These are phyloP conservation scores for Leishmania lainsoni DNA, from an alignment of 208 protist genomes.

Conservation along the genomic window DNA sequence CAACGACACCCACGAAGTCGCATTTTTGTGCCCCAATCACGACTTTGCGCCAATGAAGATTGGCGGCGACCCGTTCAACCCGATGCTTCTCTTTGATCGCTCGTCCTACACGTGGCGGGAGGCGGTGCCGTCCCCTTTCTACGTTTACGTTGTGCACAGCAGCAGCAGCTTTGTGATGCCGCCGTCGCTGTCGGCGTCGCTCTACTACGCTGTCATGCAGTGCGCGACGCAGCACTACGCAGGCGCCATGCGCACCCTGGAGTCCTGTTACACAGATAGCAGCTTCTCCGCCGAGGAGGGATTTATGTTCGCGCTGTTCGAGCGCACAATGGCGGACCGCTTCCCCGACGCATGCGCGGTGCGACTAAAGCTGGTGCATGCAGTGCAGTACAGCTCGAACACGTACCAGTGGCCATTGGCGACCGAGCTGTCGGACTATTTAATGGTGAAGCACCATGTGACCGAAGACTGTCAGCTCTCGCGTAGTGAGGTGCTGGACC, in stretches of 20 bases:
- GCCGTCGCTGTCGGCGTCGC: constrained; percentile 83
- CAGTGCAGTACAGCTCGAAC: constrained; percentile 78
- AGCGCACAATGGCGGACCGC: constrained; percentile 57
- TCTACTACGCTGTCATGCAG: constrained; percentile 93
- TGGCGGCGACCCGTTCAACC: constrained; percentile 55
- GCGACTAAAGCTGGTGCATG: constrained; percentile 87
- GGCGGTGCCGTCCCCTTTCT: constrained; percentile 83
- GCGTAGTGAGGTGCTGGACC: constrained; percentile 53
- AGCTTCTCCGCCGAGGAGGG: constrained; percentile 58
- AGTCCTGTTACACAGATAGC: constrained; percentile 80
- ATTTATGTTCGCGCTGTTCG: constrained; percentile 72
- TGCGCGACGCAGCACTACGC: constrained; percentile 89
- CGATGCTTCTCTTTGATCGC: constrained; percentile 71
- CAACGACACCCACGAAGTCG: constrained; percentile 63
- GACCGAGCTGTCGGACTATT: constrained; percentile 78
- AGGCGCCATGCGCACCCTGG: constrained; percentile 74
- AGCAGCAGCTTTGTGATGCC: constrained; percentile 88
- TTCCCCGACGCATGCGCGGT: constrained; percentile 87
- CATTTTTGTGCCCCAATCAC: constrained; percentile 79
- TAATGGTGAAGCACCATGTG: constrained; percentile 86
- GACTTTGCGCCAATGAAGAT: constrained; percentile 59
- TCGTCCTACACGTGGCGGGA: constrained; percentile 75
- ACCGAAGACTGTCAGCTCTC: constrained; percentile 69
- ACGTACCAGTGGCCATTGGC: constrained; percentile 70
- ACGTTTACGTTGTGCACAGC: constrained; percentile 88